Evolutionary conservation across 176 grass and related monocot genomes (phyloP).

Genomic region (Alopecurus myosuroides): DNA sequence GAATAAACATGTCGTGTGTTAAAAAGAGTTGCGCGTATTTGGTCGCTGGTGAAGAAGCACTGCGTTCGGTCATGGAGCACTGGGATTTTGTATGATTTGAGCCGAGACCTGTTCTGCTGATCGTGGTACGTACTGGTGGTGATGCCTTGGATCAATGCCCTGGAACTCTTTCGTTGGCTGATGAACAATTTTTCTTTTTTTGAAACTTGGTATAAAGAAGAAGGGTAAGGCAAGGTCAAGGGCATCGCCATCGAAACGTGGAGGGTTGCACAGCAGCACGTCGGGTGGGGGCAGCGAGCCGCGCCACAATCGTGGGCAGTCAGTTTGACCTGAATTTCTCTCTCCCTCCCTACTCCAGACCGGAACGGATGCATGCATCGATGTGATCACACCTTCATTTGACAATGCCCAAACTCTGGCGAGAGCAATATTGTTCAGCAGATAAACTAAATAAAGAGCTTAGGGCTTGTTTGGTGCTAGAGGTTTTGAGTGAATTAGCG

Average conservation of each 20-base stretch:
- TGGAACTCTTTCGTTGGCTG: background rate
- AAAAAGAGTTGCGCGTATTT: background rate
- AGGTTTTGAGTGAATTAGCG: no score
- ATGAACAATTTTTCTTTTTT: no score
- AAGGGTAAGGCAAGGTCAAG: background rate
- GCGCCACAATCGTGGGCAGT: conserved; percentile 1
- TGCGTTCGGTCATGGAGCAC: background rate
- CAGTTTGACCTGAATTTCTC: background rate
- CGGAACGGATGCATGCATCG: background rate
- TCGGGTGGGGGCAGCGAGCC: background rate
- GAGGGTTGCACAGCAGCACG: conserved; percentile 26
- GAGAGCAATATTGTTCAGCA: background rate
- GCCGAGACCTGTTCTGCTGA: background rate
- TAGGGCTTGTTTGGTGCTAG: no score
- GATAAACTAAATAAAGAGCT: no score
- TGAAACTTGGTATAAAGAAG: background rate
- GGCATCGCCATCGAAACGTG: conserved; percentile 17
- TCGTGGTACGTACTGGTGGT: no score
- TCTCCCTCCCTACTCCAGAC: no score
- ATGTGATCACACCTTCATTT: background rate
- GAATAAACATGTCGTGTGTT: background rate
- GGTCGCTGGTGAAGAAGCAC: background rate
- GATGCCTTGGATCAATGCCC: no score
- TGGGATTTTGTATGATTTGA: background rate
- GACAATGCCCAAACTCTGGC: background rate